Conservation (phyloP, 73 alveolate genomes). For the Paramecium caudatum region DNA sequence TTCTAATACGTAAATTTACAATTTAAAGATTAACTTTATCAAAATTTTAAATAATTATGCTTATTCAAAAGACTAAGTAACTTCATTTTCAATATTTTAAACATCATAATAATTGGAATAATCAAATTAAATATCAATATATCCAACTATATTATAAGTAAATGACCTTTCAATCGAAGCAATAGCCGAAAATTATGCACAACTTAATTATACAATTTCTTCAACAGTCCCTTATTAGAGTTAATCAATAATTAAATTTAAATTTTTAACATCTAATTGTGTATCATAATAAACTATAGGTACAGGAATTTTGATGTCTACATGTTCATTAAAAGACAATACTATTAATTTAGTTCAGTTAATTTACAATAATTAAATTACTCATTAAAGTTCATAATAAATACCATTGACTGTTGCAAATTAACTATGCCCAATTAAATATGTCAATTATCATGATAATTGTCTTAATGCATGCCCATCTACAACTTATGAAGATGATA, state of each 20-base stretch:
- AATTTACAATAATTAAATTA: background rate
- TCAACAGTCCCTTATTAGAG: background rate
- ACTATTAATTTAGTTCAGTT: background rate
- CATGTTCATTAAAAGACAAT: slow-evolving; percentile 39
- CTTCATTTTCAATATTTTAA: background rate
- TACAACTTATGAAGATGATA: background rate
- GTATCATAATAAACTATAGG: background rate
- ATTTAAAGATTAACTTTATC: background rate
- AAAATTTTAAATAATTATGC: background rate
- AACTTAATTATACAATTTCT: background rate
- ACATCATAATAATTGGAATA: background rate
- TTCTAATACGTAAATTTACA: background rate
- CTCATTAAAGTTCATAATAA: background rate
- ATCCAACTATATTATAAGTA: background rate
- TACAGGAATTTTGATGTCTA: background rate
- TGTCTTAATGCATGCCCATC: background rate
- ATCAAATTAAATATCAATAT: background rate
- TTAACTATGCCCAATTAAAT: background rate
- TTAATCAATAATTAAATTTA: background rate
- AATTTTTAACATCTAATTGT: background rate
- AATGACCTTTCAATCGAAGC: background rate
- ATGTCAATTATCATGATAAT: background rate
- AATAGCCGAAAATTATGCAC: background rate
- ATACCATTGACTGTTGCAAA: background rate
- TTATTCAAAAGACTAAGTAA: background rate